Evolutionary conservation across 2,329 filamentous ascomycete genomes (phyloP).

Genomic region (Ophiocordyceps camponoti-leonardi): DNA sequence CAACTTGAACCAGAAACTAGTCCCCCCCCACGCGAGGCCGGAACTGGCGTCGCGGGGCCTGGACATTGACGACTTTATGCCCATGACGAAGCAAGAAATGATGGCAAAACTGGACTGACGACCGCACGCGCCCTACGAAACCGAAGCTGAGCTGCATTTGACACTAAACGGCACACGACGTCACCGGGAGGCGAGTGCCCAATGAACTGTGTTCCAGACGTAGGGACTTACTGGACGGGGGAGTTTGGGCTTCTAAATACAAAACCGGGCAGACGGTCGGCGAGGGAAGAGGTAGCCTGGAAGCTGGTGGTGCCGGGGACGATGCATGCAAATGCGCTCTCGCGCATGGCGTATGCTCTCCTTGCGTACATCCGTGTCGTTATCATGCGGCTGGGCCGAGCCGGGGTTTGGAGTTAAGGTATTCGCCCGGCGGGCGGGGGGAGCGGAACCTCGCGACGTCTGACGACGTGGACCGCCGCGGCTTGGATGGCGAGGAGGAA

Average conservation of each 20-base stretch:
- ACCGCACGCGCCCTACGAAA: slow-evolving; percentile 9
- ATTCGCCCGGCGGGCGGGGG: not conserved
- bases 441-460: not conserved
- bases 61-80: slow-evolving; percentile 87
- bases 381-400: not conserved
- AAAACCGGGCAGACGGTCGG: slow-evolving; percentile 10
- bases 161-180: slow-evolving; percentile 12
- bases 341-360: slow-evolving; percentile 1
- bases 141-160: slow-evolving; percentile 15
- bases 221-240: slow-evolving; percentile 5
- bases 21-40: slow-evolving; percentile 66
- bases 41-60: slow-evolving; percentile 61
- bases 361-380: not conserved
- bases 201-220: slow-evolving; percentile 10
- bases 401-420: not conserved
- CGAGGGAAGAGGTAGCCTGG: slow-evolving; percentile 12
- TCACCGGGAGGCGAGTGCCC: slow-evolving; percentile 12
- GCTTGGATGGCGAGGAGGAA: not conserved
- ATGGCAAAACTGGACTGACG: slow-evolving; percentile 88
- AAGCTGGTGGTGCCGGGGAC: slow-evolving; percentile 7
- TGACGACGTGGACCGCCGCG: slow-evolving; percentile 1
- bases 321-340: slow-evolving; percentile 2
- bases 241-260: not conserved
- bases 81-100: slow-evolving; percentile 89
- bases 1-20: slow-evolving; percentile 70